Base-by-base conservation (phyloP, 176 grass and related monocot species). In the Secale cereale region DNA sequence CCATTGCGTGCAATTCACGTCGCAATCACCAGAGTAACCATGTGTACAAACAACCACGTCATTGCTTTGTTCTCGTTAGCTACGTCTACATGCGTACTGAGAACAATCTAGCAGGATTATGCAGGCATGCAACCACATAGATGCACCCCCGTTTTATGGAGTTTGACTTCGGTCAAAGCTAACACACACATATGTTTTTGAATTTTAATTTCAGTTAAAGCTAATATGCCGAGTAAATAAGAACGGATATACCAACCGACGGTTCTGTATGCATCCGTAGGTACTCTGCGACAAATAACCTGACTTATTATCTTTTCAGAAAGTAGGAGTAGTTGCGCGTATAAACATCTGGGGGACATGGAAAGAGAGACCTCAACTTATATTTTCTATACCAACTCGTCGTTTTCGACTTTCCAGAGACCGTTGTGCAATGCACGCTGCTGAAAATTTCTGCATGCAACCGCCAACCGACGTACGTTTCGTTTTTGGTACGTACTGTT, bases 311-410 rank as follows among this genome's bases (percentile, higher is more conserved):
- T 36, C 19, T 25, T 43, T 19, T 17, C 23, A 45, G 17, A 43
- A 20, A 2, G 52, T 59, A 8, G n/a, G n/a, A 74, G 77, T 16
- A 28, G 36, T 29, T 41, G 32, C 22, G 2, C 1, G 8, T 27
- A 52, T 14, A 37, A 76, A 77, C 64, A 28, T 26, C 33, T 66
- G 10, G 36, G 27, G 22, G 40, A 48, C 70, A 52, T 20, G n/a
- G 7, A 70, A 16, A 70, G 74, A 25, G 74, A 79, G 48, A 59
- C 26, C 33, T 79, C 17, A 85, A 40, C 83, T 19, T 59, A 23
- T 59, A 32, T 11, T 22, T 28, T 78, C 62, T 15, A 9, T 4
- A 81, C 63, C 43, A 45, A 35, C 14, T 16, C 40, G 39, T 41
- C 36, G 15, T 29, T 28, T 13, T 25, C 74, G 41, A 8, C 19